Conservation (phyloP, 371 early-diverging fungal genomes). For the Lichtheimia corymbifera region DNA sequence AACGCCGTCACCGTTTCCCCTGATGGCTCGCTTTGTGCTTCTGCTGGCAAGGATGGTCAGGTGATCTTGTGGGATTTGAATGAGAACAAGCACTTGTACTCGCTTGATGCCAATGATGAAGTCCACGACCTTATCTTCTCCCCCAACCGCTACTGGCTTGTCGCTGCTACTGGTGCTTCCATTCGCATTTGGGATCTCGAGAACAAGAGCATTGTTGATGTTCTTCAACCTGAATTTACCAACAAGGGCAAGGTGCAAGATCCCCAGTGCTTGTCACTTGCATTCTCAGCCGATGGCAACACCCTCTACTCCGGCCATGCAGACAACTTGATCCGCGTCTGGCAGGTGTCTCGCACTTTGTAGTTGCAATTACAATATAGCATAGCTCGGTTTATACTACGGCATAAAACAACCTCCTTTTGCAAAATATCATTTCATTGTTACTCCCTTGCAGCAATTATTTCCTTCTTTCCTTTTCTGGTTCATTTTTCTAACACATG, state of each 20-base stretch:
- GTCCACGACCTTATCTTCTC: conserved; percentile 98
- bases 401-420: too few species aligned
- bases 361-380: conserved; percentile 13
- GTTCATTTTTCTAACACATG: too few species aligned
- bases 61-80: conserved; percentile 99
- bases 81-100: conserved; percentile 98
- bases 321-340: conserved; percentile 93
- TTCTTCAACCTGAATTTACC: conserved; percentile 88
- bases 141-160: conserved; percentile 99
- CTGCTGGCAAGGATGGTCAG: conserved; percentile 99
- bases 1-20: conserved; percentile 98
- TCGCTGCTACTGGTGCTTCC: conserved; percentile 94
- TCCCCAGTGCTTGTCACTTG: conserved; percentile 88
- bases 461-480: not conserved
- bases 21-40: conserved; percentile 99
- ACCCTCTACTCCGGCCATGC: conserved; percentile 98
- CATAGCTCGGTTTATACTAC: too few species aligned
- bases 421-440: too few species aligned
- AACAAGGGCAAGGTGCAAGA: conserved; percentile 73
- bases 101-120: conserved; percentile 92
- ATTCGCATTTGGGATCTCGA: conserved; percentile 99
- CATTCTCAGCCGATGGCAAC: conserved; percentile 97
- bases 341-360: conserved; percentile 78
- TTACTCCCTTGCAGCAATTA: not conserved
- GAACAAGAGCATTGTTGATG: conserved; percentile 94